phyloP scores from a whole-genome alignment of 2,329 filamentous ascomycete species.

The Pseudocercospora pini-densiflorae region DNA sequence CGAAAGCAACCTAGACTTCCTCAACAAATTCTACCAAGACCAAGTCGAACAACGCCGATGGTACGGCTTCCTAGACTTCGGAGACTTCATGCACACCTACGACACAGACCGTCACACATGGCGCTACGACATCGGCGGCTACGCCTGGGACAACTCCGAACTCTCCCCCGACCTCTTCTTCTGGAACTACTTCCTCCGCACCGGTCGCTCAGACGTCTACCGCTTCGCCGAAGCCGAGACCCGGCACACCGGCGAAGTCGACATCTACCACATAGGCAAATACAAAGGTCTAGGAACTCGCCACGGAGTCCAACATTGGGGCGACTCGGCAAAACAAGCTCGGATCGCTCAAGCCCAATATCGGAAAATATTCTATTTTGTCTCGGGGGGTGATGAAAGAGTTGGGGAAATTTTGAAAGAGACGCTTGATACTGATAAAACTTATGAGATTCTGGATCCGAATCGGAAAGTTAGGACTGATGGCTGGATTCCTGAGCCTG shows the following conservation, averaged over 20 bases:
- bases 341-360: constrained; percentile 64
- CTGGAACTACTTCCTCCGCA: constrained; percentile 66
- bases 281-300: constrained; percentile 65
- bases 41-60: constrained; percentile 63
- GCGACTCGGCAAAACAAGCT: constrained; percentile 65
- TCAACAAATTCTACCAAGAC: constrained; percentile 59
- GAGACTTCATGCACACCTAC: constrained; percentile 67
- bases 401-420: constrained; percentile 60
- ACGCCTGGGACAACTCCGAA: constrained; percentile 69
- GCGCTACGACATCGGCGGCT: constrained; percentile 67
- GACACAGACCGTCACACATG: constrained; percentile 63
- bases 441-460: constrained; percentile 60
- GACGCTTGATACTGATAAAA: constrained; percentile 57
- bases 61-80: constrained; percentile 68
- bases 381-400: constrained; percentile 61
- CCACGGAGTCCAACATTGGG: constrained; percentile 66
- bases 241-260: constrained; percentile 64
- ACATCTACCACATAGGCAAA: constrained; percentile 63
- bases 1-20: constrained; percentile 60
- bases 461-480: constrained; percentile 63
- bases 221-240: constrained; percentile 63
- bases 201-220: constrained; percentile 61
- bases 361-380: constrained; percentile 61
- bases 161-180: constrained; percentile 66
- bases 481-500: constrained; percentile 52